A percentile compares a stretch with the other conserved stretches of the same genome.
phyloP scores from a whole-genome alignment of 257 asterid species.

The Solanum ahanhuiri region DNA sequence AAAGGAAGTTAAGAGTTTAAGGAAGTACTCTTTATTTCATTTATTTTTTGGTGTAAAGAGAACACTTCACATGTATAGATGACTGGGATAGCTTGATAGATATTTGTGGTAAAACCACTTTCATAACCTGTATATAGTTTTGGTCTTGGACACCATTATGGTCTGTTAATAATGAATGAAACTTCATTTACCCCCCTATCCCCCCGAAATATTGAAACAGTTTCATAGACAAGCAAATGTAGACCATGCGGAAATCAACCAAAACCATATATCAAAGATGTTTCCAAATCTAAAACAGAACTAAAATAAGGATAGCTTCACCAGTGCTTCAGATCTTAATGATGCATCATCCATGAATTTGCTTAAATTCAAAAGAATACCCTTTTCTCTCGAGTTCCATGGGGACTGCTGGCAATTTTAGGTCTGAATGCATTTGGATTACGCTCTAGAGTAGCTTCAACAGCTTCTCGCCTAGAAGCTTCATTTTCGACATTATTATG shows the following conservation, averaged over 20 bases:
- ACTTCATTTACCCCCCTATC: neutral
- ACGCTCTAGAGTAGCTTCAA: constrained; percentile 83
- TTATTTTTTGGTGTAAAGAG: neutral
- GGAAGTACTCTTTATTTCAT: neutral
- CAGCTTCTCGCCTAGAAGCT: constrained; percentile 80
- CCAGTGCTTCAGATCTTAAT: neutral
- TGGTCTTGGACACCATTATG: neutral
- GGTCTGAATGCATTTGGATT: constrained; percentile 96
- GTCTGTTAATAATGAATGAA: neutral
- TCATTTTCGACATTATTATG: constrained; percentile 76
- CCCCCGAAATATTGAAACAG: neutral
- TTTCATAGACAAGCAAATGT: neutral
- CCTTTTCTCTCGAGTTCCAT: constrained; percentile 64
- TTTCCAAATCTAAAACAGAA: neutral
- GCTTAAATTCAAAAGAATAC: constrained; percentile 27
- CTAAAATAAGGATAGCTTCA: neutral
- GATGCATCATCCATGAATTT: neutral
- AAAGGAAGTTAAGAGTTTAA: neutral
- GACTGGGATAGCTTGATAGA: neutral
- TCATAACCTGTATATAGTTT: neutral
- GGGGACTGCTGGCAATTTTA: constrained; percentile 89
- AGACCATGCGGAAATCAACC: neutral
- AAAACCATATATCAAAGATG: neutral
- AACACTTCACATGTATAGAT: neutral
- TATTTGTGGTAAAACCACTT: neutral